Base-by-base conservation (phyloP, 768 basidiomycete genomes). In the Boletus edulis region DNA sequence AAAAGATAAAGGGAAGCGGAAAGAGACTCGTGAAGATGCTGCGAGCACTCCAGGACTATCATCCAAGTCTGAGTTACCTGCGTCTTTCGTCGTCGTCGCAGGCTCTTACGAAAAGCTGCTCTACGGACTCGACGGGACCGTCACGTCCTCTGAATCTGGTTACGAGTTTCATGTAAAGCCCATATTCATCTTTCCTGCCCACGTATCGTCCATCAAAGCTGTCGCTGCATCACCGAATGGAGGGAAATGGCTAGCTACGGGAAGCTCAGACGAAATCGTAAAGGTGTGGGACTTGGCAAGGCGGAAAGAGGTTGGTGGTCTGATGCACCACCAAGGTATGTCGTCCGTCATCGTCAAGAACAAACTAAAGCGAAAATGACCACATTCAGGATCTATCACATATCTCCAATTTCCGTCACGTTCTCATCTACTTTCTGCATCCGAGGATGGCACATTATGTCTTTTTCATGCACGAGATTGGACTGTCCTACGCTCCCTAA, bases 91-190 rank as follows among this genome's bases (percentile, higher is more conserved):
- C 71, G 72, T 98, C 59, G 77, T 98, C 24, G 91, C 87, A 1
- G 97, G 97, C 0, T 92, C 95, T 17, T 99, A 98, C 71, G 97
- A 99, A 76, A 97, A 95, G 65, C 78, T 98, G 15, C 79, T 99
- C 17, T 98, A 97, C 62, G 95, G 95, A 13, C 76, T 97, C 17
- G 81, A 92, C 55, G 92, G 88, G 35, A 76, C 81, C 0, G 73
- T 82, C 43, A 71, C 73, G 17, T 44, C 61, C 52, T 53, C 69
- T 4, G 62, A 62, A 40, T 48, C 68, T 46, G 64, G 66, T 24
- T 70, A 72, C 57, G 63, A 66, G 47, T 75, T 77, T 50, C 58
- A 69, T 20, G 65, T 96, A 29, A 83, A 84, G 51, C 94, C 97
- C 0, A 80, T 91, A 42, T 99, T 99, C 73, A 91, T 94, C 58